Conservation (phyloP, 306 rosid species). For the Crotalaria pallida region DNA sequence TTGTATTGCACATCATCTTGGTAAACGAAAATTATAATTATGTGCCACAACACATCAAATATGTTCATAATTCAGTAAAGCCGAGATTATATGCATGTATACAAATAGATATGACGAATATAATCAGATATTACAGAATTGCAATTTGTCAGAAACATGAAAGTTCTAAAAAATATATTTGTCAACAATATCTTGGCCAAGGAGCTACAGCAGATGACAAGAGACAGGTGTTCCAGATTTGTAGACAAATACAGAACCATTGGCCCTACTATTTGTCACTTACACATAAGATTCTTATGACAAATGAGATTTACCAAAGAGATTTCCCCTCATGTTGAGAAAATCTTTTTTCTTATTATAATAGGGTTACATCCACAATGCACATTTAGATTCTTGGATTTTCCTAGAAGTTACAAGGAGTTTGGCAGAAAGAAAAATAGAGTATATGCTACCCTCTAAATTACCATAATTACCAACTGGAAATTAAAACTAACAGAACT, state of each 20-base stretch:
- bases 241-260: slow-evolving; percentile 46
- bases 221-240: slow-evolving; percentile 50
- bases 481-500: slow-evolving; percentile 30
- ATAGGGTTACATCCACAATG: slow-evolving; percentile 65
- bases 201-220: slow-evolving; percentile 38
- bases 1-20: slow-evolving; percentile 14
- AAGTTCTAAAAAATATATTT: slow-evolving; percentile 24
- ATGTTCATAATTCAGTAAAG: slow-evolving; percentile 26
- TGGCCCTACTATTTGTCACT: slow-evolving; percentile 63
- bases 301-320: slow-evolving; percentile 35
- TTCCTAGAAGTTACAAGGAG: slow-evolving; percentile 59
- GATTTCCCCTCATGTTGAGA: slow-evolving; percentile 39
- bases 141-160: slow-evolving; percentile 36
- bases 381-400: slow-evolving; percentile 54
- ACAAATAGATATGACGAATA: slow-evolving; percentile 30
- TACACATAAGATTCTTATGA: slow-evolving; percentile 52
- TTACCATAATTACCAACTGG: slow-evolving; percentile 27
- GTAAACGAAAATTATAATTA: not conserved
- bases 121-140: slow-evolving; percentile 31
- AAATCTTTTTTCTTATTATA: slow-evolving; percentile 54
- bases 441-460: slow-evolving; percentile 50
- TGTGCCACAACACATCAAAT: slow-evolving; percentile 22
- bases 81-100: slow-evolving; percentile 14
- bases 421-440: slow-evolving; percentile 27
- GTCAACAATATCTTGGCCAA: slow-evolving; percentile 39